Evolutionary conservation across 495 filamentous ascomycete species (phyloP).

Genomic region (Hypoxylon crocopeplum): DNA sequence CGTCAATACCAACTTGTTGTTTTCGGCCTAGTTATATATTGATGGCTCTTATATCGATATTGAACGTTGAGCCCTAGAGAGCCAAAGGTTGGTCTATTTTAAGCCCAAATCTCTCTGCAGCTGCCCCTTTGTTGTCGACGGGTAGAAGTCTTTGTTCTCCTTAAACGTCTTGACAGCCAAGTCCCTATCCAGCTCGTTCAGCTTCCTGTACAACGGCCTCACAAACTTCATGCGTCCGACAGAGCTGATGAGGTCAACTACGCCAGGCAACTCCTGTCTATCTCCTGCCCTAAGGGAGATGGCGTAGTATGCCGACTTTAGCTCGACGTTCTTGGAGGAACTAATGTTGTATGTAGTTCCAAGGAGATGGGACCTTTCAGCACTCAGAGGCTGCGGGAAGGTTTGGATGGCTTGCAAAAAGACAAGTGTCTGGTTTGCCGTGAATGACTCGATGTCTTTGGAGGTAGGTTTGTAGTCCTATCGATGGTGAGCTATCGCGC

Average conservation of each 20-base stretch:
- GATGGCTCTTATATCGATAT: no score
- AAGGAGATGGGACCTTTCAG: slow-evolving; percentile 69
- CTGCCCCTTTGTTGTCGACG: slow-evolving; percentile 86
- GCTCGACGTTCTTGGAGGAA: slow-evolving; percentile 79
- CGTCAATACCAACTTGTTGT: no score
- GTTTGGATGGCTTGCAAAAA: slow-evolving; percentile 81
- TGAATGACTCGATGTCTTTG: slow-evolving; percentile 74
- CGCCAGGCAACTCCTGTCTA: slow-evolving; percentile 66
- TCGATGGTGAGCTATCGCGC: slow-evolving; percentile 12
- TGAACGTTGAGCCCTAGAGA: background rate
- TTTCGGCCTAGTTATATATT: no score
- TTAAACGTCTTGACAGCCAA: slow-evolving; percentile 84
- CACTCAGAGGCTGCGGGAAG: slow-evolving; percentile 65
- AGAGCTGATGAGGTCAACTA: slow-evolving; percentile 74
- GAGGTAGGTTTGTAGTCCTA: slow-evolving; percentile 67
- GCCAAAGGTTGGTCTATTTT: slow-evolving; percentile 30
- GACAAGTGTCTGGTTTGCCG: slow-evolving; percentile 86
- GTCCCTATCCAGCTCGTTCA: slow-evolving; percentile 74
- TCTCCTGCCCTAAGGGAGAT: slow-evolving; percentile 79
- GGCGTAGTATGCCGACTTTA: slow-evolving; percentile 77
- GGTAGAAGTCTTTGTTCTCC: slow-evolving; percentile 89
- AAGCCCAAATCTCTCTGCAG: slow-evolving; percentile 81
- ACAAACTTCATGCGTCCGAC: slow-evolving; percentile 99
- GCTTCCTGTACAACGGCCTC: slow-evolving; percentile 75
- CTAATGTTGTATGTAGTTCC: slow-evolving; percentile 73